phyloP scores from a whole-genome alignment of 768 basidiomycete species.

The Lactarius hatsudake region DNA sequence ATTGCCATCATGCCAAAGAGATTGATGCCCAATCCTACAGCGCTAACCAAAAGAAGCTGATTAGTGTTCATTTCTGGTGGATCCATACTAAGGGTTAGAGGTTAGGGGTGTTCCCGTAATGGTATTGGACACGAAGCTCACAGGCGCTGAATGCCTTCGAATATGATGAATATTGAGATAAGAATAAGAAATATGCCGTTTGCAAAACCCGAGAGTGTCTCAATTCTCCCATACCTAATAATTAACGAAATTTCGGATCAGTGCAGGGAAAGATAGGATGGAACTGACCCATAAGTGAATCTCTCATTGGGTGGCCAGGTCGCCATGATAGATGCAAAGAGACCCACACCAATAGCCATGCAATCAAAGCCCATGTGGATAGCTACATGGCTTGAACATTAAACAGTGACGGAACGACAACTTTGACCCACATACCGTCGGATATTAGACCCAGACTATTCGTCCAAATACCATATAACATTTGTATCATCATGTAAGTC shows the following conservation, averaged over 20 bases:
- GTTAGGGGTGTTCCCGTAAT: neutral
- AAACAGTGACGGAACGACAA: neutral
- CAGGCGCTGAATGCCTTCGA: conserved; percentile 96
- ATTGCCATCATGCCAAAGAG: conserved; percentile 99
- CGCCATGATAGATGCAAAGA: conserved; percentile 96
- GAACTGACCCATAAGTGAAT: conserved; percentile 88
- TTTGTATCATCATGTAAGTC: conserved; percentile 95
- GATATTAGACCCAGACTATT: conserved; percentile 96
- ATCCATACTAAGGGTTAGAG: conserved; percentile 54
- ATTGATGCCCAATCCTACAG: conserved; percentile 88
- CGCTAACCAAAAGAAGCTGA: conserved; percentile 86
- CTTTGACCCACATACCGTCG: conserved; percentile 59
- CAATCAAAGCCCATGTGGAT: conserved; percentile 99
- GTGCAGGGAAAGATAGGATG: neutral
- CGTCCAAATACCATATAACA: conserved; percentile 97
- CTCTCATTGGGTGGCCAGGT: conserved; percentile 94
- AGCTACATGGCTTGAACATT: conserved; percentile 46
- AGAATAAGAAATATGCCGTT: conserved; percentile 93
- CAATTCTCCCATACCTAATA: conserved; percentile 86
- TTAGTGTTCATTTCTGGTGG: conserved; percentile 98
- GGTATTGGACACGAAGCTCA: conserved; percentile 35
- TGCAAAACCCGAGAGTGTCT: conserved; percentile 96
- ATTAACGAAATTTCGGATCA: conserved; percentile 5
- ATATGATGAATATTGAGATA: conserved; percentile 97
- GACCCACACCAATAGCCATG: conserved; percentile 92